Conservation (phyloP, 352 stramenopile species). For the Globisporangium apiculatum region DNA sequence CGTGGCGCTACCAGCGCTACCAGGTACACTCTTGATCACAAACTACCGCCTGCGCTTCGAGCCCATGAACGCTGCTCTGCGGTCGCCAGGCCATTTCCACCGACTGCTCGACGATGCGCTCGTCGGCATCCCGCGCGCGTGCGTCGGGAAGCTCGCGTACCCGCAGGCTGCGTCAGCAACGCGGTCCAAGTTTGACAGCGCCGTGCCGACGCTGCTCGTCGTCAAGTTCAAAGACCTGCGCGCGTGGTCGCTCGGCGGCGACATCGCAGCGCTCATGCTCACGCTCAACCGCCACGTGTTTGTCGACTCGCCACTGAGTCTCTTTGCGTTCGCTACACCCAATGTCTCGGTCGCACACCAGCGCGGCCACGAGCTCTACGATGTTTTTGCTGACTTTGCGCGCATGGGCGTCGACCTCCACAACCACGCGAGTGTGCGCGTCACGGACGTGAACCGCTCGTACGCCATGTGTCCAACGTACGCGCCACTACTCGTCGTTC, state of each 20-base stretch:
- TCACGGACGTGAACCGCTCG: constrained; percentile 55
- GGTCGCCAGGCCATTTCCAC: constrained; percentile 37
- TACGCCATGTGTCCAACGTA: constrained; percentile 83
- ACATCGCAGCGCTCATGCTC: constrained; percentile 55
- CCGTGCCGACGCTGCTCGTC: constrained; percentile 48
- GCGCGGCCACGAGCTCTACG: constrained; percentile 50
- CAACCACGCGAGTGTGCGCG: constrained; percentile 25
- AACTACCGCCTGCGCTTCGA: constrained; percentile 72
- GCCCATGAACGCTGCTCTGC: constrained; percentile 36
- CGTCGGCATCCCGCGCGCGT: constrained; percentile 47
- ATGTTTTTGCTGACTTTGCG: constrained; percentile 59
- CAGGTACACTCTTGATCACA: constrained; percentile 54
- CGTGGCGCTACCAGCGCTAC: constrained; percentile 35
- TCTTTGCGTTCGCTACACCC: constrained; percentile 54
- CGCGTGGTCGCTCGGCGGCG: constrained; percentile 59
- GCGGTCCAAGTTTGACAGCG: constrained; percentile 22
- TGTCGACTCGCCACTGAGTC: constrained; percentile 54
- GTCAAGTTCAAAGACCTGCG: constrained; percentile 79
- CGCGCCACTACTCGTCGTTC: constrained; percentile 66
- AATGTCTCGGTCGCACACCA: constrained; percentile 15
- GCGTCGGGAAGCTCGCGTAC: constrained; percentile 65
- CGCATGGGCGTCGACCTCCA: constrained; percentile 61
- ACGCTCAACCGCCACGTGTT: constrained; percentile 68
- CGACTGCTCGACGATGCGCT: constrained; percentile 55
- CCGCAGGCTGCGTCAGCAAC: constrained; percentile 31